These are phyloP conservation scores for Leishmania tropica DNA, from an alignment of 208 protist genomes.

Conservation along the genomic window DNA sequence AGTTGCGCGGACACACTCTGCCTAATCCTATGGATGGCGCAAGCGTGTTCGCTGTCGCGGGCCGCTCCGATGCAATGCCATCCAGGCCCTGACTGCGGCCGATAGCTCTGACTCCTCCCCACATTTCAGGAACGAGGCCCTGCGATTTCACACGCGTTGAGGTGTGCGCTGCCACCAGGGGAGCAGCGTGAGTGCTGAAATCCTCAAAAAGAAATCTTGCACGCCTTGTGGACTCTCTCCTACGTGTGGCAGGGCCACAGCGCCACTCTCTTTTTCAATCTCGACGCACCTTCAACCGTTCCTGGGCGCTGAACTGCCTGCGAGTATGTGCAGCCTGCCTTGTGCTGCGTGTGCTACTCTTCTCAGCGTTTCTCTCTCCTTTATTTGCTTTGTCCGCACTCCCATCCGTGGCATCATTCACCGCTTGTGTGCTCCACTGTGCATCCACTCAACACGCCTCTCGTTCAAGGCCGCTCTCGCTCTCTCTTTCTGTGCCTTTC, in stretches of 20 bases:
- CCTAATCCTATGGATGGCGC: neutral
- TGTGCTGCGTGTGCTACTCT: neutral
- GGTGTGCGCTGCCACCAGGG: neutral
- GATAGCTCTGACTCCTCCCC: neutral
- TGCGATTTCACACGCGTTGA: neutral
- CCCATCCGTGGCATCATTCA: neutral
- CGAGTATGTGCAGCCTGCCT: neutral
- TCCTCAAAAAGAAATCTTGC: neutral
- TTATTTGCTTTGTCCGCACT: neutral
- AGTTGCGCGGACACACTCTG: neutral
- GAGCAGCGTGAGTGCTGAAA: neutral
- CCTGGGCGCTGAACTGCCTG: too few relatives aligned
- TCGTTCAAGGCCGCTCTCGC: too few relatives aligned
- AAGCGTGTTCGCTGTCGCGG: neutral
- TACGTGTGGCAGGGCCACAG: neutral
- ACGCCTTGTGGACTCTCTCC: neutral
- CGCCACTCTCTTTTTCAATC: neutral
- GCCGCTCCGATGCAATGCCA: neutral
- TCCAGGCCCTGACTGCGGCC: neutral
- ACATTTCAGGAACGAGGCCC: neutral
- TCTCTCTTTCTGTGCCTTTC: too few relatives aligned
- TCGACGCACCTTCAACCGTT: neutral
- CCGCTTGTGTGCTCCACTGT: neutral
- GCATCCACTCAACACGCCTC: too few relatives aligned
- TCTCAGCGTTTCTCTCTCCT: neutral